These are phyloP conservation scores for Cercospora beticola DNA, from an alignment of 2,329 filamentous ascomycete genomes.

Conservation along the genomic window DNA sequence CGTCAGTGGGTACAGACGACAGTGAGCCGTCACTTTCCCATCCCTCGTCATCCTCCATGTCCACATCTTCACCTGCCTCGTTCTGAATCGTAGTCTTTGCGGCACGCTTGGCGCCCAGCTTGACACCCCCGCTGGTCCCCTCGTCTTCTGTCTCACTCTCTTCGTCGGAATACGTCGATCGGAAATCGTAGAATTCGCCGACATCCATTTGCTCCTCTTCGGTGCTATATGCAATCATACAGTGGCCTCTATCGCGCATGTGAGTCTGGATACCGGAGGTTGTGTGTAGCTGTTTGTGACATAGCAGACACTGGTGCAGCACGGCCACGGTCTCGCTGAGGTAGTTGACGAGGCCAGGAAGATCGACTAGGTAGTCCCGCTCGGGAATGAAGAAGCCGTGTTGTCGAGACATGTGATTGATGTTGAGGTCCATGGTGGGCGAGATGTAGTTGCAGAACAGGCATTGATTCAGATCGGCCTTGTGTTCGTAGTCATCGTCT, in stretches of 20 bases:
- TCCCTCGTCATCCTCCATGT: slow-evolving; percentile 64
- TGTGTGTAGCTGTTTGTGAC: slow-evolving; percentile 77
- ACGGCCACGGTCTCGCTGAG: slow-evolving; percentile 78
- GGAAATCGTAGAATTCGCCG: slow-evolving; percentile 96
- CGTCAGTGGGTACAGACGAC: slow-evolving; percentile 82
- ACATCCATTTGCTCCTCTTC: slow-evolving; percentile 91
- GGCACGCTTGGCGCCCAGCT: slow-evolving; percentile 63
- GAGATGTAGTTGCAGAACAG: slow-evolving; percentile 92
- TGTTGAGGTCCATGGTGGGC: slow-evolving; percentile 70
- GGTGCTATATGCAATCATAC: slow-evolving; percentile 88
- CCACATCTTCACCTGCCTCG: slow-evolving; percentile 56
- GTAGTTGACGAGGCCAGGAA: slow-evolving; percentile 76
- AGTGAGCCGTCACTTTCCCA: slow-evolving; percentile 92
- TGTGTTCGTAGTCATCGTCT: slow-evolving; percentile 37
- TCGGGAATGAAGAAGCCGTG: slow-evolving; percentile 98
- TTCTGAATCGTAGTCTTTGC: slow-evolving; percentile 46
- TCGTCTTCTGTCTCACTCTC: slow-evolving; percentile 59
- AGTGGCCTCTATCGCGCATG: slow-evolving; percentile 96
- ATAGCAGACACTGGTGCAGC: slow-evolving; percentile 82
- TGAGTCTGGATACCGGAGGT: slow-evolving; percentile 85
- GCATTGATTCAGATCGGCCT: slow-evolving; percentile 57
- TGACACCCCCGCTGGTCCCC: slow-evolving; percentile 59
- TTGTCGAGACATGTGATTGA: slow-evolving; percentile 84
- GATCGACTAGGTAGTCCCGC: slow-evolving; percentile 74
- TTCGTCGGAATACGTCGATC: slow-evolving; percentile 87